These are phyloP conservation scores for Pterocarpus macrocarpus DNA, from an alignment of 306 rosid species.

Conservation along the genomic window DNA sequence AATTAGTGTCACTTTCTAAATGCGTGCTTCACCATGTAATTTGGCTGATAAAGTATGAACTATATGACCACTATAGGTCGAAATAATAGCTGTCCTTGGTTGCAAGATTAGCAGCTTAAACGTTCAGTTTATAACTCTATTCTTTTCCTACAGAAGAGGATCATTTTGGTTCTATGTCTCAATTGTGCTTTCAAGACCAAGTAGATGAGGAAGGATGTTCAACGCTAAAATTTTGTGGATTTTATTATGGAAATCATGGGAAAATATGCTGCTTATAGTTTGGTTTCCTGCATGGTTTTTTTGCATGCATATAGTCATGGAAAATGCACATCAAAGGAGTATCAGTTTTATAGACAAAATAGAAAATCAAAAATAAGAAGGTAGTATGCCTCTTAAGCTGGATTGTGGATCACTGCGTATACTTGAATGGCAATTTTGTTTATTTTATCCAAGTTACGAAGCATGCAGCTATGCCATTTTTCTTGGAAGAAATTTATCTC, in stretches of 20 bases:
- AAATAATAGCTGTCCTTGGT: neutral
- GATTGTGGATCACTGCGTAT: neutral
- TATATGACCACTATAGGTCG: neutral
- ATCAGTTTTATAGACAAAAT: neutral
- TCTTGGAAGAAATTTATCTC: slow-evolving; percentile 4
- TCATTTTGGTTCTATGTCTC: slow-evolving; percentile 1
- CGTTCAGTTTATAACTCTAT: neutral
- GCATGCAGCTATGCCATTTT: neutral
- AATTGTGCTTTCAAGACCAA: neutral
- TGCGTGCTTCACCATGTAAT: no score
- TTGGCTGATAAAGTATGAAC: neutral
- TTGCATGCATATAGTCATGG: neutral
- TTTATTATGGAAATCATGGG: neutral
- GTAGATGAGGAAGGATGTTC: slow-evolving; percentile 13
- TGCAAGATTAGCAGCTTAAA: neutral
- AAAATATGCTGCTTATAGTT: slow-evolving; percentile 14
- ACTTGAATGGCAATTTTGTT: neutral
- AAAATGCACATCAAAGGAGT: neutral
- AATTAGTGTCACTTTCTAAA: no score
- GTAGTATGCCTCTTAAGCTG: neutral
- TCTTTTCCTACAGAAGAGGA: slow-evolving; percentile 4
- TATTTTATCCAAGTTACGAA: neutral
- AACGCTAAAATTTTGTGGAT: neutral
- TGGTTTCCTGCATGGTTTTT: slow-evolving; percentile 21
- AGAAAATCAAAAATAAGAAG: neutral